Evolutionary conservation across 2,329 filamentous ascomycete genomes (phyloP).

Genomic region (Fusarium tjaetaba): DNA sequence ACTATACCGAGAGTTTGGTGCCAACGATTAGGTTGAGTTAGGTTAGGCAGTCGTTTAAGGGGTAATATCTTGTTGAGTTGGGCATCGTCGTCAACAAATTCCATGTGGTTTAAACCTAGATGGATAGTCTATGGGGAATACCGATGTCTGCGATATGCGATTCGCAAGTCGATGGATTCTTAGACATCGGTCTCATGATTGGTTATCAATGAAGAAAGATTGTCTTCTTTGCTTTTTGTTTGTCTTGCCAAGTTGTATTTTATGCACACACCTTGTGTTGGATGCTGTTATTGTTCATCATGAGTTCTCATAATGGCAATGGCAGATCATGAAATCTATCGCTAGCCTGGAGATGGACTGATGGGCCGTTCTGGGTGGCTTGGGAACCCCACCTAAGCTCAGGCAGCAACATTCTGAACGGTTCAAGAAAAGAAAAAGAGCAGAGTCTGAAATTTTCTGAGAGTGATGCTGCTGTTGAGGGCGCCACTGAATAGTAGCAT

Average conservation of each 20-base stretch:
- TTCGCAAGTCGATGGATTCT: not conserved
- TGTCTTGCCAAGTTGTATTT: not conserved
- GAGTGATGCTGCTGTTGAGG: not conserved
- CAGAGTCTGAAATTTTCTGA: not conserved
- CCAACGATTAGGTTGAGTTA: not conserved
- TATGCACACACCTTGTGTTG: slow-evolving; percentile 5
- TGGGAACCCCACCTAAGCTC: slow-evolving; percentile 13
- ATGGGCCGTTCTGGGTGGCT: slow-evolving; percentile 20
- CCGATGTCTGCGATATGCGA: not conserved
- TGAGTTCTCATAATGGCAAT: slow-evolving; percentile 24
- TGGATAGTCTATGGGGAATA: not conserved
- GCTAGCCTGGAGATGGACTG: slow-evolving; percentile 21
- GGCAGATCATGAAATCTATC: slow-evolving; percentile 31
- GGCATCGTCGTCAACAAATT: slow-evolving; percentile 17
- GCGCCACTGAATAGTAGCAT: slow-evolving; percentile 17
- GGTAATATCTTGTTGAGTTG: slow-evolving; percentile 20
- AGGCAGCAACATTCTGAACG: slow-evolving; percentile 38
- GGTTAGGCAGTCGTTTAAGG: not conserved
- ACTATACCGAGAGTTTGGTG: not conserved
- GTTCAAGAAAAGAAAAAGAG: not conserved
- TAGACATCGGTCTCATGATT: slow-evolving; percentile 3
- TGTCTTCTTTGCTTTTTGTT: not conserved
- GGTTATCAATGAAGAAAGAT: not conserved
- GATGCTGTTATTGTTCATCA: slow-evolving; percentile 14
- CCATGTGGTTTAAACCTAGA: not conserved